Evolutionary conservation across 176 grass and related monocot genomes (phyloP).

Genomic region (Areca catechu): DNA sequence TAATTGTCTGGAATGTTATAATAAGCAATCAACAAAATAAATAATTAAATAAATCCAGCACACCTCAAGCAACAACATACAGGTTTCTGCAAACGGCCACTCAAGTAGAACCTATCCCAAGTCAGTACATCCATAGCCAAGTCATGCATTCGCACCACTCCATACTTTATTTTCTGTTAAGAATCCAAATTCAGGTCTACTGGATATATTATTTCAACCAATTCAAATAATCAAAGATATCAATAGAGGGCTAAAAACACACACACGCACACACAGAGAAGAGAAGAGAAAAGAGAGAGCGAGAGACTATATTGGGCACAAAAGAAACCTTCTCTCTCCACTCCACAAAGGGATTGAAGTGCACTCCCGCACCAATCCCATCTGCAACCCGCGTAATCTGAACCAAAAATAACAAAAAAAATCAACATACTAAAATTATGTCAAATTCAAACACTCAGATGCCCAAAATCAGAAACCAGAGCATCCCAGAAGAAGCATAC

Average conservation of each 20-base stretch:
- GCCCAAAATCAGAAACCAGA: background rate
- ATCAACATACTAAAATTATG: background rate
- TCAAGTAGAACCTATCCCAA: constrained; percentile 86
- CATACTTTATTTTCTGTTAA: constrained; percentile 78
- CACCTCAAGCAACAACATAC: constrained; percentile 44
- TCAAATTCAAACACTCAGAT: background rate
- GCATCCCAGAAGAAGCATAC: constrained; percentile 18
- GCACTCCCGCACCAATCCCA: constrained; percentile 51
- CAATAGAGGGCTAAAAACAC: background rate
- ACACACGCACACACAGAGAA: too few species aligned
- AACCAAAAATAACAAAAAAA: background rate
- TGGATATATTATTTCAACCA: background rate
- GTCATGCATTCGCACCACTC: constrained; percentile 74
- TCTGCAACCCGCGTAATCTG: constrained; percentile 63
- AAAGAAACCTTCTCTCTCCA: constrained; percentile 69
- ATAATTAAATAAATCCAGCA: constrained; percentile 1
- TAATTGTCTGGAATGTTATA: background rate
- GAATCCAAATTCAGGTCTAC: background rate
- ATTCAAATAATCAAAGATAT: background rate
- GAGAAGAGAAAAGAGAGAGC: too few species aligned
- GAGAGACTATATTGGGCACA: too few species aligned
- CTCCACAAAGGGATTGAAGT: constrained; percentile 89
- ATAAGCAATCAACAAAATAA: constrained; percentile 10
- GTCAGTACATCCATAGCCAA: constrained; percentile 69
- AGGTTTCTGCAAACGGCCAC: constrained; percentile 89